Evolutionary conservation across 345 rosid species (phyloP), one percentile per base, ranked within the genome.

Genomic region (Melaleuca alternifolia): DNA sequence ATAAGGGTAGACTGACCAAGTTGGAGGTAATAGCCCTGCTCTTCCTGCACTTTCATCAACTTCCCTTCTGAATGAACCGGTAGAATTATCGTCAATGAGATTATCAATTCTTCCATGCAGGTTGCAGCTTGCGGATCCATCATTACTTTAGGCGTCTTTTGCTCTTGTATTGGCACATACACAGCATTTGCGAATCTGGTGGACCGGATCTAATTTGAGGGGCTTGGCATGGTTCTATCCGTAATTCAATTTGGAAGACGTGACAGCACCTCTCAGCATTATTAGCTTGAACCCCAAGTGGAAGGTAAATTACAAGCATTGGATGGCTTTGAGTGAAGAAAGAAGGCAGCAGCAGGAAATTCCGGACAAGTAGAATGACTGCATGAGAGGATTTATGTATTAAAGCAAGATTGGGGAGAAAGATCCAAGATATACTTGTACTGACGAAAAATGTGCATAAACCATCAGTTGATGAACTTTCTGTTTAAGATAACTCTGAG

Each of bases 141-240:
- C 65, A 91, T 93, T 85, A 23, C 89, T 75, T 86, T 94, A 30
- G 99, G 96, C 48, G 10, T 92, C 84, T 81, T 89, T 54, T 87
- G 94, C 88, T 93, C 94, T 52, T 87, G 90, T 82, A 41, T 91
- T 41, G 98, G 98, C 56, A 96, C 98, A 59, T 95, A 93, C 89
- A 90, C 99, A 65, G 90, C 97, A 8, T 53, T 97, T 77, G 1
- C 84, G 84, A 93, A 92, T 89, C 90, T 95, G 88, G 93, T 89
- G 13, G 37, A 87, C 51, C 85, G 88, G 81, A 71, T 37, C 52
- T 93, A 89, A 83, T 24, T 51, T 50, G 21, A 52, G 10, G 30
- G 56, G 57, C 16, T 52, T 50, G 57, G 84, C 41, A 82, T 51
- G 48, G 48, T 18, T 21, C 33, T 37, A 18, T 71, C 81, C 18